Base-by-base conservation (phyloP, 1,284 basidiomycete species). In the Moesziomyces parantarcticus region DNA sequence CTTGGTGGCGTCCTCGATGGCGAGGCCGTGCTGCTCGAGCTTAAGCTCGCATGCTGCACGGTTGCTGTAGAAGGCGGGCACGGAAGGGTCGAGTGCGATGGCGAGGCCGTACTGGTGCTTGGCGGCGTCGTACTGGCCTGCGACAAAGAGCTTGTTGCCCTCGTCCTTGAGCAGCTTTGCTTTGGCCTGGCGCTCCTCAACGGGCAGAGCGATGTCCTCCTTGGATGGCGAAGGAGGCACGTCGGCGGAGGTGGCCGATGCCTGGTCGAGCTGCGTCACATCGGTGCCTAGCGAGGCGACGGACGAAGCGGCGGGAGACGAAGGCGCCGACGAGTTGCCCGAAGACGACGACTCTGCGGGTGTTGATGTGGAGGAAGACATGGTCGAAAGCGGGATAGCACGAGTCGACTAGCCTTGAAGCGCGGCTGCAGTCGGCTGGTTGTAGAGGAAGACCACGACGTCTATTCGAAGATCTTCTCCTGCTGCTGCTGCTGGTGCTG, bases 1-100 rank as follows among this genome's bases (percentile, higher is more conserved):
- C 81, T 90, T 91, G 65, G 88, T 70, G 11, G 82, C 80, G 52
- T 83, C 82, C 29, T 80, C 82, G 41, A 83, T 81, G 20, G 81
- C 82, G 22, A 83, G 66, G 44, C 81, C 81, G 47, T 82, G 77
- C 67, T 83, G 82, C 55, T 83, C 82, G 39, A 83, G 70, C 66
- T 81, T 83, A 53, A 82, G 76, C 60, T 83, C 82, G 46, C 82
- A 81, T 9, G 80, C 78, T 20, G 82, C 82, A 2, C 82, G 62
- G 63, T 83, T 83, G 59, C 75, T 78, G 67, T 74, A 83, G 14
- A 79, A 57, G 14, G 65, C 71, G 25, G 76, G 63, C 18, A 76
- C 66, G 21, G 56, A 69, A 41, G 79, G 77, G 44, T 82, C 74
- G 42, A 81, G 72, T 3, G 74, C 74, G 43, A 83, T 79, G 32